These are phyloP conservation scores for Didymella exigua DNA, from an alignment of 2,329 filamentous ascomycete genomes.

Conservation along the genomic window DNA sequence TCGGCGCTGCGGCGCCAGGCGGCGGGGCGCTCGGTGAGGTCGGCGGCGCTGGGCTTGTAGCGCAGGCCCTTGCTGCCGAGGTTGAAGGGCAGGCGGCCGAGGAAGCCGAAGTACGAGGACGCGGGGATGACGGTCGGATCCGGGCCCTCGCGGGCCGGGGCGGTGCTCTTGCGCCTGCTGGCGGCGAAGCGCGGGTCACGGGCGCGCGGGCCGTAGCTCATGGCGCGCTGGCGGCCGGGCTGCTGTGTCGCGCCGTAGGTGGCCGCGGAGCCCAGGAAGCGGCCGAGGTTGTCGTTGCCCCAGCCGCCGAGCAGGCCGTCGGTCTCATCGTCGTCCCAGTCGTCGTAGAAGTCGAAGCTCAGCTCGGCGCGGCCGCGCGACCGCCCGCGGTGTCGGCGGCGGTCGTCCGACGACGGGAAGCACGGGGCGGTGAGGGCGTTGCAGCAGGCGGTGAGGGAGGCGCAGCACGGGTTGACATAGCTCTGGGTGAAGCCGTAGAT, in stretches of 20 bases:
- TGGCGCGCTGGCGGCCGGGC: constrained; percentile 75
- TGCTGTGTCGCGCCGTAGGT: constrained; percentile 59
- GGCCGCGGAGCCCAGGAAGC: constrained; percentile 73
- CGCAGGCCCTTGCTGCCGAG: constrained; percentile 77
- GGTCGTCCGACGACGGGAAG: constrained; percentile 76
- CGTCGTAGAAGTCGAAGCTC: constrained; percentile 96
- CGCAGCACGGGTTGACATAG: constrained; percentile 82
- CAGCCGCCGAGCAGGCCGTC: constrained; percentile 74
- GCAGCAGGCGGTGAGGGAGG: constrained; percentile 68
- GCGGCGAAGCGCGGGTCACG: constrained; percentile 44
- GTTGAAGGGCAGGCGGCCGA: constrained; percentile 83
- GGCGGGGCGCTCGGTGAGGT: constrained; percentile 84
- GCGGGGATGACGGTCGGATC: constrained; percentile 91
- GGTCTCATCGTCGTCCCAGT: constrained; percentile 78
- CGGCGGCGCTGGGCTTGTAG: constrained; percentile 89
- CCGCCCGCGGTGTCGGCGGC: constrained; percentile 69
- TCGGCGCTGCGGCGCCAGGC: constrained; percentile 59
- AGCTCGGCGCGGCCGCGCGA: constrained; percentile 71
- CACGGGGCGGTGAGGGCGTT: constrained; percentile 72
- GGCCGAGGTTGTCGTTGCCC: constrained; percentile 83
- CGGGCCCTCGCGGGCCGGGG: constrained; percentile 55
- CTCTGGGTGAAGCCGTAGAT: constrained; percentile 88
- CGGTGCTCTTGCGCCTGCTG: constrained; percentile 60
- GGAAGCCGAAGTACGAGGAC: constrained; percentile 82
- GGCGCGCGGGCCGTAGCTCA: constrained; percentile 84